Evolutionary conservation across 1,139 yeast species (phyloP).

Genomic region (Diutina rugosa): DNA sequence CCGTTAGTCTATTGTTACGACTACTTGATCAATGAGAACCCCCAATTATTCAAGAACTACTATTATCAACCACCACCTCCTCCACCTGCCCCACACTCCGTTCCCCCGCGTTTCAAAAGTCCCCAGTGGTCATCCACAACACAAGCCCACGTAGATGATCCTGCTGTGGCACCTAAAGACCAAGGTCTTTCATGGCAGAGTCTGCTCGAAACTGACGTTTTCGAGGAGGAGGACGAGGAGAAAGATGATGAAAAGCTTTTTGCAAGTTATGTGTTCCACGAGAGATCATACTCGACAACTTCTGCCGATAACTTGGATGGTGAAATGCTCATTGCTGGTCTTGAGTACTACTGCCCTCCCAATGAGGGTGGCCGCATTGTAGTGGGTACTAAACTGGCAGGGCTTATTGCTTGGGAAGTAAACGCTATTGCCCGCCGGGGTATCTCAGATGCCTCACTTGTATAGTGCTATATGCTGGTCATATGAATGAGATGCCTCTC

Average conservation of each 20-base stretch:
- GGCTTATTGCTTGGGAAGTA: background rate
- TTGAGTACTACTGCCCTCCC: background rate
- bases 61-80: slow-evolving; percentile 14
- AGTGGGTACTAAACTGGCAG: background rate
- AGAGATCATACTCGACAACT: background rate
- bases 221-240: background rate
- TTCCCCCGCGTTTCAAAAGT: slow-evolving; percentile 13
- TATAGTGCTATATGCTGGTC: background rate
- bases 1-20: slow-evolving; percentile 35
- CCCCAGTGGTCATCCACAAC: slow-evolving; percentile 12
- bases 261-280: background rate
- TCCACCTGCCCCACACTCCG: slow-evolving; percentile 7
- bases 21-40: slow-evolving; percentile 9
- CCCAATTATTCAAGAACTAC: slow-evolving; percentile 23
- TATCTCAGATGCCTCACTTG: background rate
- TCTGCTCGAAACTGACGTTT: background rate
- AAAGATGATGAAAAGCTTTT: background rate
- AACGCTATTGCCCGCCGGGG: background rate
- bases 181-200: background rate
- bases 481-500: background rate
- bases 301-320: background rate
- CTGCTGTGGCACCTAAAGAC: slow-evolving; percentile 1
- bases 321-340: background rate
- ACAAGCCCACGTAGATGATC: background rate
- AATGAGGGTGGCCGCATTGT: background rate